Evolutionary conservation across 345 rosid genomes (phyloP), one percentile per base, ranked within the genome.

Genomic region (Pugionium dolabratum): DNA sequence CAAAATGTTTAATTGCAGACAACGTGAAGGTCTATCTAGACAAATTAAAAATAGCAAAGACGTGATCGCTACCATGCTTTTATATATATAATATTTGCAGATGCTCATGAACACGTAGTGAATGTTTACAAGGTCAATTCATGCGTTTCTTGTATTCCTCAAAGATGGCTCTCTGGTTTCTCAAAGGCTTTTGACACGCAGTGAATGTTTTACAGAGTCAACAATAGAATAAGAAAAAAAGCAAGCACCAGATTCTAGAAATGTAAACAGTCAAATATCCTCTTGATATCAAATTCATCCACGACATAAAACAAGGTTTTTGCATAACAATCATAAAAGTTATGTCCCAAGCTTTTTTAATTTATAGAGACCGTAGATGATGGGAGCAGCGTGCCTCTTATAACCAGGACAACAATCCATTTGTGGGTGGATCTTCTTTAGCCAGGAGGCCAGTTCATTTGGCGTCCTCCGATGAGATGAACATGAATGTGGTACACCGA

Each of bases 381-480:
- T 7, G 33, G 29, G 54, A 59, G 39, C 62, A 62, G 58, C 41
- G 4, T 57, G 50, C 44, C 46, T 64, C 55, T 36, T 43, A 58
- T 58, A 25, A 66, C n/a, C 32, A 46, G 32, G 52, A 39, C 51
- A 47, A 37, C 27, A 48, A 48, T 56, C 29, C 18, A 40, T 32
- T 25, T 25, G 26, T 33, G 7, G 40, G 18, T 39, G 67, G 67
- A 60, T 61, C 60, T 85, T 55, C 18, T 6, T 71, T 85, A 93
- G 76, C 99, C 99, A n/a, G 99, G 90, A 7, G 99, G 99, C 99
- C 99, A 93, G 84, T 88, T 85, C 99, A 93, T 88, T 71, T 90
- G 99, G 37, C 97, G 90, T 46, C 98, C 98, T 9, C 98, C 98
- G 9, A 93, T 78, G 58, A 93, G 86, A 73, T 93, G 98, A 54